phyloP scores from a whole-genome alignment of 2,329 filamentous ascomycete species.

The Neurospora crassa region DNA sequence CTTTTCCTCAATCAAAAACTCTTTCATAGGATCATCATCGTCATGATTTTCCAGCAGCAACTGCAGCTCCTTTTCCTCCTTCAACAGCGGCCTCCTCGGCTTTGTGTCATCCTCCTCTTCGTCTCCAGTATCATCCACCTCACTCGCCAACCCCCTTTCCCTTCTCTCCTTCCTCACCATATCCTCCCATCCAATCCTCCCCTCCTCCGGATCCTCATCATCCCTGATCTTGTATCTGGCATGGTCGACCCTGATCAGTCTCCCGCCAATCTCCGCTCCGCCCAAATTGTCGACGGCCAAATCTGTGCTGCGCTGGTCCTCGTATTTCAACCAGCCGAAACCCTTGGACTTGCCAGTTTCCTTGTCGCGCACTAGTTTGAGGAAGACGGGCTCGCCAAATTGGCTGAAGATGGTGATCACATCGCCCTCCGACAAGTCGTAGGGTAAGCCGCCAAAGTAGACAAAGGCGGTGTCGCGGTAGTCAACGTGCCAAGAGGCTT shows the following conservation, averaged over 20 bases:
- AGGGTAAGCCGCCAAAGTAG: slow-evolving; percentile 90
- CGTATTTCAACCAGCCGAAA: slow-evolving; percentile 95
- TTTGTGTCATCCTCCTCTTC: slow-evolving; percentile 34
- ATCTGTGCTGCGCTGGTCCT: slow-evolving; percentile 93
- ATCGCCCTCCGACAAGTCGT: slow-evolving; percentile 90
- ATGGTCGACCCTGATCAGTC: slow-evolving; percentile 82
- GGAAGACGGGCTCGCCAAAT: slow-evolving; percentile 86
- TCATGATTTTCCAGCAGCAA: slow-evolving; percentile 71
- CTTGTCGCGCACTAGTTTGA: slow-evolving; percentile 88
- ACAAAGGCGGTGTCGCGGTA: slow-evolving; percentile 93
- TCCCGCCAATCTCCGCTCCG: slow-evolving; percentile 72
- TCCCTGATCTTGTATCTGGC: slow-evolving; percentile 84
- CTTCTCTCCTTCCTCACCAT: slow-evolving; percentile 43
- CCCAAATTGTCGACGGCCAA: slow-evolving; percentile 93
- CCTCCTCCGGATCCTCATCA: slow-evolving; percentile 57
- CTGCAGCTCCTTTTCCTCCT: slow-evolving; percentile 73
- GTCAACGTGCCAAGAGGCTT: slow-evolving; percentile 93
- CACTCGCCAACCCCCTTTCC: slow-evolving; percentile 27
- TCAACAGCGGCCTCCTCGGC: slow-evolving; percentile 51
- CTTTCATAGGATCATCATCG: slow-evolving; percentile 97
- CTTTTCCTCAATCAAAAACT: slow-evolving; percentile 81
- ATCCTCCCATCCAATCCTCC: slow-evolving; percentile 49
- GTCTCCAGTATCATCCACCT: slow-evolving; percentile 36
- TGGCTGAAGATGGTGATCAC: slow-evolving; percentile 95
- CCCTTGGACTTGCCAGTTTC: slow-evolving; percentile 92